Percentiles rank a stretch among this genome's conserved stretches.
Conservation (phyloP, 1,284 basidiomycete genomes). For the Ustilago esculenta region DNA sequence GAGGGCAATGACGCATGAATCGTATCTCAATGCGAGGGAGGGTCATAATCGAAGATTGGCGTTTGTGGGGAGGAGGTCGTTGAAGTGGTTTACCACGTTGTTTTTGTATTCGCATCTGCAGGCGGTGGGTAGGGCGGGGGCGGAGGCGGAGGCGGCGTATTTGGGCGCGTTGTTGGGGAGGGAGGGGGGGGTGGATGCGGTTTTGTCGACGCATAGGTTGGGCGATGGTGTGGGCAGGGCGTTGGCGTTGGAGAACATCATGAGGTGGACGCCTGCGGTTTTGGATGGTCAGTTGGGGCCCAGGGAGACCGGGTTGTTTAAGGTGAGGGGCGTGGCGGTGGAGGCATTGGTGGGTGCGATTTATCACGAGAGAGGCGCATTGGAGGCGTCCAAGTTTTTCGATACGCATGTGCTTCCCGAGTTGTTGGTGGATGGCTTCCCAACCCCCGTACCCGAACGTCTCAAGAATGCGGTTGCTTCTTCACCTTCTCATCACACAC, state of each 20-base stretch:
- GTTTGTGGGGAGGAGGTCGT: conserved; percentile 60
- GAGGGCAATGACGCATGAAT: conserved; percentile 61
- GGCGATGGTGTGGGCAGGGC: conserved; percentile 58
- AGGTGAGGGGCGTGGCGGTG: conserved; percentile 62
- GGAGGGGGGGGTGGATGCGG: conserved; percentile 39
- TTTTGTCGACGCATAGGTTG: conserved; percentile 54
- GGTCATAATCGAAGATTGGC: conserved; percentile 62
- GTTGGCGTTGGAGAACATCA: conserved; percentile 62
- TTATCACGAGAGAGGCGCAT: conserved; percentile 54
- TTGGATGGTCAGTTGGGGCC: conserved; percentile 48
- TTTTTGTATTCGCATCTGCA: conserved; percentile 52
- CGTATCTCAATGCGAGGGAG: conserved; percentile 48
- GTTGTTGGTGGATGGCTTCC: conserved; percentile 34
- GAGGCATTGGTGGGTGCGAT: conserved; percentile 67
- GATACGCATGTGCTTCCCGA: conserved; percentile 23
- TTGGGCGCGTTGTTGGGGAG: no score
- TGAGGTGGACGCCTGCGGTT: conserved; percentile 65
- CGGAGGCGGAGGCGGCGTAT: conserved; percentile 16
- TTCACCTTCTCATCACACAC: no score
- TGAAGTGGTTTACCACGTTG: conserved; percentile 59
- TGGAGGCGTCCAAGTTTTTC: conserved; percentile 37
- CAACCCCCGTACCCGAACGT: conserved; percentile 27
- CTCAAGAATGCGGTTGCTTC: no score
- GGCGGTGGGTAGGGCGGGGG: conserved; percentile 3
- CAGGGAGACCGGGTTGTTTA: conserved; percentile 62